Evolutionary conservation across 2,329 filamentous ascomycete species (phyloP), one percentile per base, ranked within the genome.

Genomic region (Orbilia quercus): DNA sequence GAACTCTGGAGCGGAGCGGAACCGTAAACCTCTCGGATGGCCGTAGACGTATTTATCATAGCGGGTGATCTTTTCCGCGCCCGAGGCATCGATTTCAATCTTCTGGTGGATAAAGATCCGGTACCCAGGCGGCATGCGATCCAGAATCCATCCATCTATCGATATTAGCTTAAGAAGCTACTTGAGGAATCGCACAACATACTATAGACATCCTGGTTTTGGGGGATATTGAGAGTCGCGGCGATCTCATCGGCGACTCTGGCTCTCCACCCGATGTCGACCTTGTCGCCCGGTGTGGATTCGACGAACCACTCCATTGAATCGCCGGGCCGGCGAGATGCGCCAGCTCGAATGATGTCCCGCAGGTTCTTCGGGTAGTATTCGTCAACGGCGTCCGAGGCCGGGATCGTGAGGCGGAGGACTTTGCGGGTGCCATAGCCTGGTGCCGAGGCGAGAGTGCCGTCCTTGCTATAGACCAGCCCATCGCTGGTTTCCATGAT

Each of bases 41-140:
- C 70, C 70, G 23, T 74, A 74, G 7, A 67, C 28, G 31, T 74
- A 74, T 7, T 16, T 48, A 28, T 74, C 70, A 7, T 40, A 20
- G 1, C 70, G 70, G 12, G 42, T 55, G n/a, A 72, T 28, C 25
- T 54, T 40, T 25, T 65, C 51, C 0, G 40, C 44, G n/a, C 67
- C 67, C 1, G 20, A 38, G 20, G 40, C 42, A 20, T 67, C 42
- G 5, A 66, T 47, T 7, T 36, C 28, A 4, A 45, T 47, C n/a
- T 53, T 67, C 22, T 62, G 54, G 14, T 38, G 23, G 5, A 40
- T 53, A 45, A 67, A 74, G 12, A 74, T 23, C 9, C 18, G n/a
- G 28, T 57, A 67, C 4, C 63, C 50, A 9, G 62, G 0, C 9
- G 70, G 73, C 2, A 72, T 34, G 12, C 42, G 18, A 38, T 59